Conservation (phyloP, 805 yeast species). For the Yarrowia sp. region DNA sequence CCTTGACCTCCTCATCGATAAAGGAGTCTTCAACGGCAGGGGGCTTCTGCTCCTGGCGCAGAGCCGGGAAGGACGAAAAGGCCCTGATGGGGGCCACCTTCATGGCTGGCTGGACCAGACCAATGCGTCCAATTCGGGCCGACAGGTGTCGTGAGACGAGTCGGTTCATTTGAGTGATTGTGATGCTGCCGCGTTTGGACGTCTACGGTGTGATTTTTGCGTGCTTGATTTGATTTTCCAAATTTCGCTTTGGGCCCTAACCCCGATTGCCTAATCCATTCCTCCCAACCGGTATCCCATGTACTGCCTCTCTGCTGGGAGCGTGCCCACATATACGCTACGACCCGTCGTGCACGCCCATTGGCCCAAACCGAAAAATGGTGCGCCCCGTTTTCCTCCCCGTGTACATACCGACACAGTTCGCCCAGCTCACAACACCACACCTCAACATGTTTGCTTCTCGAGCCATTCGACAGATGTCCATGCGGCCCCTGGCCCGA, state of each 20-base stretch:
- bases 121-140: constrained; percentile 14
- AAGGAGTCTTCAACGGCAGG: background rate
- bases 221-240: background rate
- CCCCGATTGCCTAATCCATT: background rate
- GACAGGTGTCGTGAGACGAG: constrained; percentile 17
- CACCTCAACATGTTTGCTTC: constrained; percentile 27
- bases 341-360: background rate
- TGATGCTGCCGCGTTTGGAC: background rate
- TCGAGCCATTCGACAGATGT: constrained; percentile 27
- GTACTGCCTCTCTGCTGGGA: background rate
- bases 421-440: constrained; percentile 24
- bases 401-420: constrained; percentile 25
- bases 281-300: constrained; percentile 9
- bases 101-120: constrained; percentile 5
- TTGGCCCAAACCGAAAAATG: constrained; percentile 22
- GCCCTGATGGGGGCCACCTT: background rate
- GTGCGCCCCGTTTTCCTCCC: constrained; percentile 23
- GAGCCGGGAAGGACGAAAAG: background rate
- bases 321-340: constrained; percentile 4
- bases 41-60: background rate
- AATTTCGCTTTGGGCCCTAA: background rate
- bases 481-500: constrained; percentile 28
- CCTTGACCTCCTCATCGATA: constrained; percentile 13
- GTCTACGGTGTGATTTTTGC: background rate
- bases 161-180: constrained; percentile 7